Conservation (phyloP, 75 land plant genomes). For the Selaginella moellendorffii region DNA sequence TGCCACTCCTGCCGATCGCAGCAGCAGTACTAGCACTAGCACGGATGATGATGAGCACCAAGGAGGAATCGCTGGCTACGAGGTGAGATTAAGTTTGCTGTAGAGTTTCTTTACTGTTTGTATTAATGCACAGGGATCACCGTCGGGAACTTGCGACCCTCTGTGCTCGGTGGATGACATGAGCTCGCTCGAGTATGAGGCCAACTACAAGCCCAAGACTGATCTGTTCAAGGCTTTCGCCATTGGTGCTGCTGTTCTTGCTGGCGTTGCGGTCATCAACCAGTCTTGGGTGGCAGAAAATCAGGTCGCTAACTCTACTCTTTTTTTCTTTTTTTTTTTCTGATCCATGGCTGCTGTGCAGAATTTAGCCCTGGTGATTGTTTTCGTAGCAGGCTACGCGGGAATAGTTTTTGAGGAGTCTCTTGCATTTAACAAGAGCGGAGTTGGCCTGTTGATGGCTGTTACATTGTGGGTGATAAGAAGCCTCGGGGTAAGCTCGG, state of each 20-base stretch:
- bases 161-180: slow-evolving; percentile 90
- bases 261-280: slow-evolving; percentile 59
- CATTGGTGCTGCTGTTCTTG: slow-evolving; percentile 43
- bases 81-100: too few species aligned
- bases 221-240: slow-evolving; percentile 71
- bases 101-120: not conserved
- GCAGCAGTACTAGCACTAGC: too few species aligned
- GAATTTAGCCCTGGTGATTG: slow-evolving; percentile 75
- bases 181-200: slow-evolving; percentile 63
- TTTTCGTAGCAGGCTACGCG: slow-evolving; percentile 73
- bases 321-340: not conserved
- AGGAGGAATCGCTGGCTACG: not conserved
- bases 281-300: slow-evolving; percentile 98
- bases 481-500: slow-evolving; percentile 70
- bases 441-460: slow-evolving; percentile 93
- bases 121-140: slow-evolving; percentile 7
- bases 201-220: slow-evolving; percentile 73
- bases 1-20: too few species aligned
- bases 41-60: not conserved
- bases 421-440: slow-evolving; percentile 92
- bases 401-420: slow-evolving; percentile 96
- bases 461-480: slow-evolving; percentile 87
- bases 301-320: slow-evolving; percentile 36
- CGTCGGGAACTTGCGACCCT: slow-evolving; percentile 71
- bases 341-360: slow-evolving; percentile 18